Evolutionary conservation across 202 grass and related monocot species (phyloP).

Genomic region (Panicum virgatum): DNA sequence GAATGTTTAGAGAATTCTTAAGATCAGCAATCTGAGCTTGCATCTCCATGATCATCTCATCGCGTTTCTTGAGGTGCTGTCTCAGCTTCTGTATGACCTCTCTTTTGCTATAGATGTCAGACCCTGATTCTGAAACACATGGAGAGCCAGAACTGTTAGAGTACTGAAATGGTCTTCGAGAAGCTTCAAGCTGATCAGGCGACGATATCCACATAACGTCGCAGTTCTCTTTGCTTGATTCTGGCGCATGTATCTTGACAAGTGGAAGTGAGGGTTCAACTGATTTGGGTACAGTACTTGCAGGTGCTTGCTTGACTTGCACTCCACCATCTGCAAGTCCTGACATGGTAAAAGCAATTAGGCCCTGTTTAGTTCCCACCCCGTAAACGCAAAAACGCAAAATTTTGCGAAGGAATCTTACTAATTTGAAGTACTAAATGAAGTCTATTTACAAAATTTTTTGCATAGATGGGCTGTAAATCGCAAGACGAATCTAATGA

Average conservation of each 20-base stretch:
- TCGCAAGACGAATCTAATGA: too few relatives aligned
- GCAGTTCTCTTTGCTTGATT: constrained; percentile 63
- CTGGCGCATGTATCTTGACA: constrained; percentile 61
- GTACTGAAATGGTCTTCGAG: constrained; percentile 77
- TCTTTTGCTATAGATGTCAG: constrained; percentile 85
- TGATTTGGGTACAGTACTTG: constrained; percentile 47
- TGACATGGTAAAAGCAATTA: constrained; percentile 33
- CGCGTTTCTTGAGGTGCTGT: constrained; percentile 79
- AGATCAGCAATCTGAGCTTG: constrained; percentile 78
- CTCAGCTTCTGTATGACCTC: constrained; percentile 93
- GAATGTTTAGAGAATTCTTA: constrained; percentile 73
- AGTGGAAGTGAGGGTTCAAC: constrained; percentile 63
- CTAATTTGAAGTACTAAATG: too few relatives aligned
- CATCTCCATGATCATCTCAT: constrained; percentile 98
- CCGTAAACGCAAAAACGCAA: too few relatives aligned
- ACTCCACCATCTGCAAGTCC: constrained; percentile 48
- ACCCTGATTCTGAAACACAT: constrained; percentile 86
- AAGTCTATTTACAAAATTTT: too few relatives aligned
- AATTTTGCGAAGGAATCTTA: too few relatives aligned
- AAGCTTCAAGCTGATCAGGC: constrained; percentile 75
- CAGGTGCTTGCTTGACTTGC: constrained; percentile 51
- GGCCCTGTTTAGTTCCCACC: too few relatives aligned
- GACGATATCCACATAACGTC: constrained; percentile 90
- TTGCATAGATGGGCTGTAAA: too few relatives aligned
- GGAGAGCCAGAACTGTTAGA: constrained; percentile 88